Percentiles rank a stretch among this genome's conserved stretches.
Conservation (phyloP, 2,329 filamentous ascomycete species). For the Pezicula neosporulosa region DNA sequence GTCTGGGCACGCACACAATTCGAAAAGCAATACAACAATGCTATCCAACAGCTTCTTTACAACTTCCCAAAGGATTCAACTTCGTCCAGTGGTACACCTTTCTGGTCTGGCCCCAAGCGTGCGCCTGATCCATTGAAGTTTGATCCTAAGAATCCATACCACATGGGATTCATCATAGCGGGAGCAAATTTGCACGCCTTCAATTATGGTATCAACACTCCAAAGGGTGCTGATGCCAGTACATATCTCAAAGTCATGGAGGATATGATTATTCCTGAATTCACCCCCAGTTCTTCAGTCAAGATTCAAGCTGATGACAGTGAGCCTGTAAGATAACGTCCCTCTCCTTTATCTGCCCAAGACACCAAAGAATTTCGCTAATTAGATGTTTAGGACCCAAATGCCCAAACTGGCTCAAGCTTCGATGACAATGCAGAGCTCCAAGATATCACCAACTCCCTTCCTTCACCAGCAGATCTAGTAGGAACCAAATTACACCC, state of each 20-base stretch:
- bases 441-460: conserved; percentile 63
- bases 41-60: conserved; percentile 89
- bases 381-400: conserved; percentile 61
- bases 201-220: conserved; percentile 91
- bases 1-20: conserved; percentile 92
- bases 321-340: conserved; percentile 62
- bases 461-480: conserved; percentile 77
- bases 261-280: conserved; percentile 93
- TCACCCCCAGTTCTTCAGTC: conserved; percentile 82
- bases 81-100: conserved; percentile 83
- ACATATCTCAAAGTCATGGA: conserved; percentile 80
- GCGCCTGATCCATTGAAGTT: conserved; percentile 91
- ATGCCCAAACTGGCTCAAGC: conserved; percentile 48
- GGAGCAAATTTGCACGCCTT: conserved; percentile 92
- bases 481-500: conserved; percentile 86
- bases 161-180: conserved; percentile 83
- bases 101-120: conserved; percentile 98
- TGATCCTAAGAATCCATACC: conserved; percentile 77
- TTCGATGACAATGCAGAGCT: conserved; percentile 76
- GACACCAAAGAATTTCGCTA: not conserved
- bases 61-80: conserved; percentile 95
- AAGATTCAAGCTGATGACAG: conserved; percentile 97
- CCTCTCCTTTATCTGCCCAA: not conserved
- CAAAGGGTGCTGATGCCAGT: conserved; percentile 63
- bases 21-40: conserved; percentile 95